Percentiles rank a stretch among this genome's conserved stretches.
Evolutionary conservation across 306 rosid genomes (phyloP).

Genomic region (Canavalia ensiformis): DNA sequence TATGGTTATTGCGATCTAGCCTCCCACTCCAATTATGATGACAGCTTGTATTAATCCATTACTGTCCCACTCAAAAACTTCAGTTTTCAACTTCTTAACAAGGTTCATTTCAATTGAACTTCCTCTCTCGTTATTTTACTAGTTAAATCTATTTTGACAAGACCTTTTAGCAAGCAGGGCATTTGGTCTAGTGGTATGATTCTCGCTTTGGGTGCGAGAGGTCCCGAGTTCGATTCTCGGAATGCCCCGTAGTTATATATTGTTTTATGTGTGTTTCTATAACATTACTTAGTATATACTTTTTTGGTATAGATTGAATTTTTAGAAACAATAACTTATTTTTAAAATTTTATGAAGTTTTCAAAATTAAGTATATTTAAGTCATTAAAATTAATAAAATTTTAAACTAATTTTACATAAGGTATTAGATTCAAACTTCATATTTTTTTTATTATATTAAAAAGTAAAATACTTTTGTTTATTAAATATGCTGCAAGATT

Average conservation of each 20-base stretch:
- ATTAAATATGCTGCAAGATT: no score
- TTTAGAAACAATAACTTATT: no score
- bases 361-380: no score
- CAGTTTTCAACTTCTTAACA: background rate
- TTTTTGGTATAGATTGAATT: slow-evolving; percentile 2
- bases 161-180: background rate
- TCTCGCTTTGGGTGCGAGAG: slow-evolving; percentile 57
- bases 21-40: slow-evolving; percentile 49
- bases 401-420: no score
- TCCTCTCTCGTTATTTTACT: background rate
- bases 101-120: background rate
- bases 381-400: no score
- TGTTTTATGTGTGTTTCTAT: no score
- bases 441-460: no score
- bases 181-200: slow-evolving; percentile 52
- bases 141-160: no score
- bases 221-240: slow-evolving; percentile 56
- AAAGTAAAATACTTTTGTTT: no score
- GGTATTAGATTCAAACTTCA: no score
- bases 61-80: slow-evolving; percentile 35
- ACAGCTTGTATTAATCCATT: slow-evolving; percentile 46
- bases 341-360: no score
- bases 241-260: slow-evolving; percentile 36
- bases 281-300: no score
- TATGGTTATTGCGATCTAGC: slow-evolving; percentile 40